Evolutionary conservation across 2,329 filamentous ascomycete genomes (phyloP), one percentile per base, ranked within the genome.

Genomic region (Lachnellula occidentalis): DNA sequence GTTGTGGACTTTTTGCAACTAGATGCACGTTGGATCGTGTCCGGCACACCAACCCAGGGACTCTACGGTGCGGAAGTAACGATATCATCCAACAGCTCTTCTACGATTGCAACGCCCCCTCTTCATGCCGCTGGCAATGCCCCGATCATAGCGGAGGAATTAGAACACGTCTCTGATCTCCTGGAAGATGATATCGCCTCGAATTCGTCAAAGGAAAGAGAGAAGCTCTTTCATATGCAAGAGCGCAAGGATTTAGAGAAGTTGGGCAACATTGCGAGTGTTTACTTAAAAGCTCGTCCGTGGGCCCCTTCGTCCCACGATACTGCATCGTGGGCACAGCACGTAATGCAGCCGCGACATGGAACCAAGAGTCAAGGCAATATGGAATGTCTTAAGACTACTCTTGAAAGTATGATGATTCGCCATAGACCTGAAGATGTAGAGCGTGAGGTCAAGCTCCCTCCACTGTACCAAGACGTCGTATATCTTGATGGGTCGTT

Each of bases 41-140:
- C 89, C 1, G 92, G 92, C 53, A 97, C 92, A 0, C 92, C 92
- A 2, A 90, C 91, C 0, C 86, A 85, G 58, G 89, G 91, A 9
- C 74, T 96, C 0, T 89, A 90, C 53, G 90, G 92, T 0, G 79
- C 90, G 0, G 83, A 90, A 58, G 55, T 59, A n/a, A 51, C 61
- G 62, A 34, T 48, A 9, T 22, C 27, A 9, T 59, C 57, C 17
- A 45, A 58, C 17, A 51, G 9, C 15, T 54, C 54, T 14, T 58
- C 54, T 11, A 46, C 2, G 24, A 31, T 47, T 9, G 27, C 14
- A 3, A 54, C 47, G 5, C 50, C 58, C 19, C 8, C 48, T 22
- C 15, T 50, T 22, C 12, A 24, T 7, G 9, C n/a, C 14, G 27
- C 34, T 48, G 15, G 31, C 22, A 12, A 34, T 34, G 17, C 22